Base-by-base conservation (phyloP, 2,329 filamentous ascomycete species). In the Penicillium sp. region DNA sequence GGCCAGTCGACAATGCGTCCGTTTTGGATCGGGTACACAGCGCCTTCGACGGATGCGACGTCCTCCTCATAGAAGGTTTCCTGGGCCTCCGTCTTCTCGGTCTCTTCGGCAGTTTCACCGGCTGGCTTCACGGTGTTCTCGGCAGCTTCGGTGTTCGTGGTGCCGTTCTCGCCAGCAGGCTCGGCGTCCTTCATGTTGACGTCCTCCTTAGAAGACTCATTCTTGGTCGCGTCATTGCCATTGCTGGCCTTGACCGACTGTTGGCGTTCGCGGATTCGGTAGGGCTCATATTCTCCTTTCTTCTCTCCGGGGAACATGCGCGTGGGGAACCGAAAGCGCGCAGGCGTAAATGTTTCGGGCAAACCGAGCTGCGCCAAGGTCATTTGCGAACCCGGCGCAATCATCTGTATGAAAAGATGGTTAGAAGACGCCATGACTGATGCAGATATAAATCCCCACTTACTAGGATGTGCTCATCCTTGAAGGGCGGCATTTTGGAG, bases 361-460 rank as follows among this genome's bases (percentile, higher is more conserved):
- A 95, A 89, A 53, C 93, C 93, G 41, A 96, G 85, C 83, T 96
- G 92, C 66, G 92, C 93, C 79, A 96, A 87, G 59, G 92, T 96
- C 65, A 89, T 94, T 78, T 90, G 88, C 75, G 92, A 96, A 72
- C 93, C 93, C 54, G 82, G 82, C 69, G 80, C 80, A 73, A 84
- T 82, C 66, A 81, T 75, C 79, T 82, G 9, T 10, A 31, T 9
- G 31, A 3, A 9, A 56, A n/a, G 56, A 11, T 3, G 31, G 18
- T 58, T 54, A 41, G 36, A 6, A 11, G n/a, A 24, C 33, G 9
- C 43, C 13, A n/a, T 22, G 16, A 22, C 16, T 37, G 16, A 16
- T 22, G 7, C 19, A 46, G 11, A n/a, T 43, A 13, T 36, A 2
- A 24, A 58, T 36, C 14, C 14, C 24, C 19, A 68, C 76, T 60